A percentile compares a stretch with the other conserved stretches of the same genome.
Conservation (phyloP, 2,329 filamentous ascomycete genomes). For the Coccinonectria pachysandricola region DNA sequence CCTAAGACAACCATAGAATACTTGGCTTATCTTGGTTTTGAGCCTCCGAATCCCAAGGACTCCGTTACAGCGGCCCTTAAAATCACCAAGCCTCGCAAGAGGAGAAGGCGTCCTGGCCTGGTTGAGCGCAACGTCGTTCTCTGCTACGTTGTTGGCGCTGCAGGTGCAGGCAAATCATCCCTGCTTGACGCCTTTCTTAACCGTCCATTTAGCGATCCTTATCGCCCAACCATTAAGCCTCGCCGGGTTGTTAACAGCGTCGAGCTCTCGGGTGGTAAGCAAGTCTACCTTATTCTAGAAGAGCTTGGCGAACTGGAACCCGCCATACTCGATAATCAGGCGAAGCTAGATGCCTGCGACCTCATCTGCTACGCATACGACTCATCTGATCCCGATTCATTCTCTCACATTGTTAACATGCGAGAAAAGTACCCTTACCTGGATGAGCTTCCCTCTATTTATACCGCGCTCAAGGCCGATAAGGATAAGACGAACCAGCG, state of each 20-base stretch:
- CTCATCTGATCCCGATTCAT: slow-evolving; percentile 92
- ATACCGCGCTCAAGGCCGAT: slow-evolving; percentile 89
- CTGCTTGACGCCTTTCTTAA: slow-evolving; percentile 87
- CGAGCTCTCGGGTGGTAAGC: slow-evolving; percentile 88
- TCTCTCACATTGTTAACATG: slow-evolving; percentile 78
- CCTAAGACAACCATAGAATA: slow-evolving; percentile 94
- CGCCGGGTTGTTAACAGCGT: slow-evolving; percentile 92
- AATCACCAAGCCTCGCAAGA: slow-evolving; percentile 83
- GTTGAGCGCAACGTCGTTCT: slow-evolving; percentile 92
- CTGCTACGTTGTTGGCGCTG: slow-evolving; percentile 81
- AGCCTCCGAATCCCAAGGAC: slow-evolving; percentile 64
- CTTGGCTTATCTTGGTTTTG: slow-evolving; percentile 90
- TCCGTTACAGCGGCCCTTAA: slow-evolving; percentile 78
- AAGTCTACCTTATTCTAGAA: slow-evolving; percentile 92
- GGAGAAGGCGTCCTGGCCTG: slow-evolving; percentile 67
- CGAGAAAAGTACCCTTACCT: slow-evolving; percentile 72
- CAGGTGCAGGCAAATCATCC: slow-evolving; percentile 82
- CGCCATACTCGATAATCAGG: slow-evolving; percentile 83
- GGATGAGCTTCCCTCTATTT: slow-evolving; percentile 82
- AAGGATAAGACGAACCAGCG: slow-evolving; percentile 95
- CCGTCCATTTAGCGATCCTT: slow-evolving; percentile 70
- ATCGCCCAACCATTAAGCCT: slow-evolving; percentile 91
- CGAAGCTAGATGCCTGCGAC: slow-evolving; percentile 86
- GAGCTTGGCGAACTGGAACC: slow-evolving; percentile 94
- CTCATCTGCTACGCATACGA: slow-evolving; percentile 94